phyloP scores from a whole-genome alignment of 768 basidiomycete genomes.

The Russula emetica region DNA sequence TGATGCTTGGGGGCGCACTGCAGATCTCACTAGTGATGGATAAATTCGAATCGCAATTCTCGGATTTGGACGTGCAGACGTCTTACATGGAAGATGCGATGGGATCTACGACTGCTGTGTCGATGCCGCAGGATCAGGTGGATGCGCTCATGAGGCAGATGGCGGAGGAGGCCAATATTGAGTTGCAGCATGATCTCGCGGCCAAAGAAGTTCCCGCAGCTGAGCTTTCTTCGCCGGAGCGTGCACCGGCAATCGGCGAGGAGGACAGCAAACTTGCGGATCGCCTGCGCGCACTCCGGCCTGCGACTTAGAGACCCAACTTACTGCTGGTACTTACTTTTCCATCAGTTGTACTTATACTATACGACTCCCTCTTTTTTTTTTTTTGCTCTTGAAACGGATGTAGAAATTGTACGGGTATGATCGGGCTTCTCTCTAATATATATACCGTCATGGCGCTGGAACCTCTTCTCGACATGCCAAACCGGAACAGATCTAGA shows the following conservation, averaged over 20 bases:
- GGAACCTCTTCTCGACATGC: background rate
- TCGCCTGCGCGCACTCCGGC: slow-evolving; percentile 81
- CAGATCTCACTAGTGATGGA: slow-evolving; percentile 99
- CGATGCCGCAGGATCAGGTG: slow-evolving; percentile 96
- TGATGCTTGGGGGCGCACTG: too few relatives aligned
- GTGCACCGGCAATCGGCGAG: slow-evolving; percentile 44
- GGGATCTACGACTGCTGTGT: slow-evolving; percentile 85
- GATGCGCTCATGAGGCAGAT: slow-evolving; percentile 88
- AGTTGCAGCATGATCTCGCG: slow-evolving; percentile 86
- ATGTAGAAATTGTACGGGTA: slow-evolving; percentile 10
- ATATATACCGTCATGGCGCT: background rate
- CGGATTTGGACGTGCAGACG: slow-evolving; percentile 96
- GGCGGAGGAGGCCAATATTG: slow-evolving; percentile 95
- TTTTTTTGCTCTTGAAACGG: background rate
- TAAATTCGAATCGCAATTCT: slow-evolving; percentile 95
- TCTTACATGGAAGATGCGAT: slow-evolving; percentile 98
- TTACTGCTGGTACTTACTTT: background rate
- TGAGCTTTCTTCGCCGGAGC: slow-evolving; percentile 50
- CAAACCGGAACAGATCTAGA: background rate
- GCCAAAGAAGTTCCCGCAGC: slow-evolving; percentile 53
- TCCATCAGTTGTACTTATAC: slow-evolving; percentile 5
- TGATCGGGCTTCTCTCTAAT: background rate
- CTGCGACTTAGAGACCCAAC: slow-evolving; percentile 48
- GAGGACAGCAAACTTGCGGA: slow-evolving; percentile 83
- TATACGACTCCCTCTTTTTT: background rate